Evolutionary conservation across 192 early-diverging fungal species (phyloP), one percentile per base, ranked within the genome.

Genomic region (Fimicolochytrium jonesii): DNA sequence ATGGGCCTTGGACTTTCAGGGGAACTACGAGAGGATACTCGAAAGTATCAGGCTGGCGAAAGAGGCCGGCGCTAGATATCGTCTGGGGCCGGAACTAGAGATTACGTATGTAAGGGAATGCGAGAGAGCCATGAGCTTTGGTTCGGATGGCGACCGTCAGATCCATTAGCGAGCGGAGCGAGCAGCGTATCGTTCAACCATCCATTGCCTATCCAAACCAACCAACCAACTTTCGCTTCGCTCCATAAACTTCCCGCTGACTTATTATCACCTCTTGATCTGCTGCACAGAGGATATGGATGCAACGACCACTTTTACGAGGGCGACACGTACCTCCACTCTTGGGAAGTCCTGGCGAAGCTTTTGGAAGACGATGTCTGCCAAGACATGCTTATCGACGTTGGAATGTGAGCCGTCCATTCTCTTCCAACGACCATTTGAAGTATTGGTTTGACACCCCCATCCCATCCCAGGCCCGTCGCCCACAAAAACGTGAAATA

Each of bases 271-370:
- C 42, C 10, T 23, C n/a, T 20, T 10, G 7, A 17, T n/a, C 18
- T 13, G 6, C 22, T 59, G 26, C 7, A 61, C 56, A 87, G 87
- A 4, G 97, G 97, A 25, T 99, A 99, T 69, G 95, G 95, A 11
- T 99, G 97, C 81, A 87, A 91, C 55, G 97, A 99, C 73, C 97
- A 99, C 57, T 98, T 98, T 70, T 74, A 94, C 31, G 97, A 99
- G 83, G 80, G 83, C 48, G 97, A 99, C 74, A 99, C 97, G 0
- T 87, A 87, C 70, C 67, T 87, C 15, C 97, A 99, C 71, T 90
- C 94, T 20, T 99, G 94, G 93, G 87, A 99, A 60, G 86, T 91
- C 0, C 76, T 99, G 29, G 85, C 77, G 20, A 64, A 80, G 13
- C 86, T 99, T 33, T 68, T 99, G 25, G 52, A 61, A 42, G 77